Evolutionary conservation across 2,329 filamentous ascomycete genomes (phyloP).

Genomic region (Mollisia scopiformis): DNA sequence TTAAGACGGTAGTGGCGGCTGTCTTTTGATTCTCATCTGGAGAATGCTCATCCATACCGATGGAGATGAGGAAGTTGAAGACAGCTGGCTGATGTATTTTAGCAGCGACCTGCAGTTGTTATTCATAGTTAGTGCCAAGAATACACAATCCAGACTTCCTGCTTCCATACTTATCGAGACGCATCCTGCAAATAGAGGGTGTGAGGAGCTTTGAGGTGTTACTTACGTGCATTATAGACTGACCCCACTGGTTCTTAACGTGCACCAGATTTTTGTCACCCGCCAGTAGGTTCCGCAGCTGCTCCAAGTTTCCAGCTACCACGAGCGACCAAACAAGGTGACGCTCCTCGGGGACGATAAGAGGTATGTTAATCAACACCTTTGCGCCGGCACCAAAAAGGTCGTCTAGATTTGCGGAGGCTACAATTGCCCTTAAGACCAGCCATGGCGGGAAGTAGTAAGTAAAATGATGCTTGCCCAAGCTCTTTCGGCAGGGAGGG

Average conservation of each 20-base stretch:
- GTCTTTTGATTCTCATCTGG: constrained; percentile 2
- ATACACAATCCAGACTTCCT: neutral
- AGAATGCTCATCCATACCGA: neutral
- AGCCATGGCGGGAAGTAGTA: neutral
- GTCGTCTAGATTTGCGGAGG: neutral
- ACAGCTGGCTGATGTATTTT: neutral
- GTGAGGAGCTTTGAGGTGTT: neutral
- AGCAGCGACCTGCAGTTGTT: neutral
- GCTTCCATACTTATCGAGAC: neutral
- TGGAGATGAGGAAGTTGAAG: neutral
- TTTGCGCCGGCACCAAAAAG: neutral
- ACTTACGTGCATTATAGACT: constrained; percentile 3
- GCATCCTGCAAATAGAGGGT: neutral
- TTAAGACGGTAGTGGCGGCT: neutral
- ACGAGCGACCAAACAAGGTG: constrained; percentile 1
- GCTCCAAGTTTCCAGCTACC: neutral
- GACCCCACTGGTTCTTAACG: neutral
- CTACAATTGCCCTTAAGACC: neutral
- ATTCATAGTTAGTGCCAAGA: neutral
- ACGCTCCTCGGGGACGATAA: neutral
- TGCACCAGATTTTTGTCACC: neutral
- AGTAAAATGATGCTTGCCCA: neutral
- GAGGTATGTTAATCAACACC: constrained; percentile 1
- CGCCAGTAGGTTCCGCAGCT: neutral
- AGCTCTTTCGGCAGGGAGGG: neutral